Conservation (phyloP, 1,284 basidiomycete genomes). For the Peniophora sp. region DNA sequence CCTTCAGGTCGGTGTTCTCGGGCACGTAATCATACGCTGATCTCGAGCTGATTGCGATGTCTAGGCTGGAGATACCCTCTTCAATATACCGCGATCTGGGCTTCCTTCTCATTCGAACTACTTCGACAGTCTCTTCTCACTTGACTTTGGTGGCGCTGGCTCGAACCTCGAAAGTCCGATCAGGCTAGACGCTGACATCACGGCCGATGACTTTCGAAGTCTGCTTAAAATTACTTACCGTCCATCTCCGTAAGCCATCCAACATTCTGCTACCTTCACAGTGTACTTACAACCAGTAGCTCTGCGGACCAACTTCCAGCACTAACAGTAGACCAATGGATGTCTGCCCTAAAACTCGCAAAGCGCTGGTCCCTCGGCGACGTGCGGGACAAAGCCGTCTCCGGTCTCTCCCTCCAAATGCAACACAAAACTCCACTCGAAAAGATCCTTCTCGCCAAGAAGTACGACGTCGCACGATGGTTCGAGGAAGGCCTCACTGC, state of each 20-base stretch:
- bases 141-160: neutral
- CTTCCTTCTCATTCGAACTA: neutral
- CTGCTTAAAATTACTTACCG: neutral
- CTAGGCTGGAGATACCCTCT: neutral
- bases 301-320: neutral
- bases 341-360: constrained; percentile 5
- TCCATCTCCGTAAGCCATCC: neutral
- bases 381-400: constrained; percentile 1
- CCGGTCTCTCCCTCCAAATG: neutral
- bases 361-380: constrained; percentile 5
- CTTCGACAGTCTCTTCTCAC: neutral
- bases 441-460: neutral
- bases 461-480: neutral
- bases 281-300: neutral
- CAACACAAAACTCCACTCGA: neutral
- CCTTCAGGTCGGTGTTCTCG: neutral
- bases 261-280: neutral
- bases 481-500: no score
- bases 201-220: neutral
- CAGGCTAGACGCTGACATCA: neutral
- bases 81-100: neutral
- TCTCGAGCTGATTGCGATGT: neutral
- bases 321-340: constrained; percentile 6
- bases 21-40: neutral
- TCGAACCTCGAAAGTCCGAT: neutral